phyloP scores from a whole-genome alignment of 192 early-diverging fungal genomes.

The Umbelopsis vinacea region DNA sequence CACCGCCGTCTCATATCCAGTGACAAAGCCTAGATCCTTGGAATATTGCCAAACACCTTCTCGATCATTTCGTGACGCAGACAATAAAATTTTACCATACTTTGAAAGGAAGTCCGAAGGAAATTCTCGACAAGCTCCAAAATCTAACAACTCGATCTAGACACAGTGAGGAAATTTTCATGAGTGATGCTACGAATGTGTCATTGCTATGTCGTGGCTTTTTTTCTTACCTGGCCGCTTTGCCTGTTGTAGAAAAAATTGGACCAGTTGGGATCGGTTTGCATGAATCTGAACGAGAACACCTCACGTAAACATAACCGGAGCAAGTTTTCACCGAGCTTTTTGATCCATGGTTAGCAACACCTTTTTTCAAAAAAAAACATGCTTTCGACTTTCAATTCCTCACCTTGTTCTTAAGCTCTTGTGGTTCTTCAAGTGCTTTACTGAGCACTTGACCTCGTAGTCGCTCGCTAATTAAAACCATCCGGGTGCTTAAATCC shows the following conservation, averaged over 20 bases:
- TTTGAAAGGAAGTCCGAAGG: conserved; percentile 70
- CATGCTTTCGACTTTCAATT: too few relatives aligned
- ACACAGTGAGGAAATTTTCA: background rate
- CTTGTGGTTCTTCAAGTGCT: conserved; percentile 61
- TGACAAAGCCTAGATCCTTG: conserved; percentile 85
- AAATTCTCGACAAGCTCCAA: conserved; percentile 91
- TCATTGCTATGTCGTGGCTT: background rate
- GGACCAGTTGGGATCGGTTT: conserved; percentile 99
- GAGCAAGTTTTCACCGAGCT: conserved; percentile 76
- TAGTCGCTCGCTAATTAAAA: conserved; percentile 83
- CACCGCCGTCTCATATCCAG: conserved; percentile 87
- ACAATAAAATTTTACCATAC: conserved; percentile 77
- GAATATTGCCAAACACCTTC: conserved; percentile 80
- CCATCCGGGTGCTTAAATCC: conserved; percentile 70
- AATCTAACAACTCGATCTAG: conserved; percentile 87
- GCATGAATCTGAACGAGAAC: conserved; percentile 95
- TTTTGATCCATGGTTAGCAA: too few relatives aligned
- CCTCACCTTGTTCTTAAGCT: conserved; percentile 60
- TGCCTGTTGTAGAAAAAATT: conserved; percentile 89
- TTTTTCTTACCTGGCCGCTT: conserved; percentile 60
- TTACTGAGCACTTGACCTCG: conserved; percentile 71
- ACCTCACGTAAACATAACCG: conserved; percentile 86
- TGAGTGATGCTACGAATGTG: background rate
- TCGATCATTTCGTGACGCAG: conserved; percentile 73
- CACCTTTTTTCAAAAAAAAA: too few relatives aligned